Evolutionary conservation across 495 filamentous ascomycete genomes (phyloP), one percentile per base, ranked within the genome.

Genomic region (Lentithecium fluviatile): DNA sequence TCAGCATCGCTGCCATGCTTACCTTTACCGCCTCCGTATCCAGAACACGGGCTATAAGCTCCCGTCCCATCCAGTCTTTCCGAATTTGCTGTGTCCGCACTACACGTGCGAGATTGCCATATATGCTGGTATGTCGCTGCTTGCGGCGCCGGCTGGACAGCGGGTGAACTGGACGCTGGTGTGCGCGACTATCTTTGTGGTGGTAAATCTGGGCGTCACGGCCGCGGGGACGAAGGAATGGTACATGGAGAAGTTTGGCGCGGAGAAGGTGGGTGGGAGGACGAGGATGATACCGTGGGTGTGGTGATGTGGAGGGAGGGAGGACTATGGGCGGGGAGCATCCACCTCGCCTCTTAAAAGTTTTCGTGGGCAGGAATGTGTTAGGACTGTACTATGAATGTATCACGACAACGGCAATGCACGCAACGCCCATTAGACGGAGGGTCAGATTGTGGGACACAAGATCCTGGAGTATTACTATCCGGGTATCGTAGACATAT

Each of bases 101-200:
- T 98, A 97, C 72, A 86, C 86, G 0, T 87, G 87, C 46, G 95
- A 97, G 71, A 91, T 90, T 67, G 48, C 88, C 2, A 83, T 96
- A 57, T 97, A 97, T 68, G 62, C 91, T 25, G 83, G 85, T n/a
- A 72, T 97, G 60, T 82, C 90, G 1, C 67, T 95, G 21, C 67
- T 88, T 13, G 86, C 86, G 38, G 90, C 91, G 4, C 92, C 91
- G 0, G 58, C 66, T 5, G 82, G 80, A 8, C 67, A 76, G 49
- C 59, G 80, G 56, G 67, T 89, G 25, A 97, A 97, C 73, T 82
- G 77, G 67, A 95, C 93, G 1, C 67, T 97, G 48, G 62, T 85
- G 23, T 78, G 83, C 32, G 89, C 82, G 8, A 49, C 88, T 43
- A 51, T 82, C 7, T 95, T 97, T 71, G 90, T 95, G 24, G 76